Evolutionary conservation across 140 eudicot species (phyloP).

Genomic region (Oenanthe javanica): DNA sequence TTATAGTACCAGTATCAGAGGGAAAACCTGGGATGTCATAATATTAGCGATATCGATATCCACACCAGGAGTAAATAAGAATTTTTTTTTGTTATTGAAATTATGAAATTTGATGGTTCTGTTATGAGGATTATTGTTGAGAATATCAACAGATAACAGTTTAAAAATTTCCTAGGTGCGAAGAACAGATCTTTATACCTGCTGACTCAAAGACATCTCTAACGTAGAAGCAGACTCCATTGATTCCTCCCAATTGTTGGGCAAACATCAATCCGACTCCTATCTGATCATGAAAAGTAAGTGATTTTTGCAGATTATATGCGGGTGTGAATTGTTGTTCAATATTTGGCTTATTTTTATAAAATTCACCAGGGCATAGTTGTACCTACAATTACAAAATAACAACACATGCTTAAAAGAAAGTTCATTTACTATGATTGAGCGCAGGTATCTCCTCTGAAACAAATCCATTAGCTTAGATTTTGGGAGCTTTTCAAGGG

Average conservation of each 20-base stretch:
- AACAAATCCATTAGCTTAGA: slow-evolving; percentile 58
- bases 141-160: background rate
- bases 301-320: background rate
- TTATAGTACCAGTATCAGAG: slow-evolving; percentile 59
- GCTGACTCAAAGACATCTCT: slow-evolving; percentile 72
- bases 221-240: slow-evolving; percentile 71
- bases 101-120: background rate
- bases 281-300: slow-evolving; percentile 33
- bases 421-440: slow-evolving; percentile 52
- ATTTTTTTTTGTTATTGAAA: background rate
- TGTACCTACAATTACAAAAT: background rate
- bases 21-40: slow-evolving; percentile 51
- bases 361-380: background rate
- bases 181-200: slow-evolving; percentile 29
- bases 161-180: background rate
- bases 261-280: slow-evolving; percentile 84
- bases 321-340: background rate
- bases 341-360: background rate
- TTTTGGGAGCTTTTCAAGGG: slow-evolving; percentile 58
- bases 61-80: background rate
- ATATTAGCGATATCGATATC: background rate
- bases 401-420: slow-evolving; percentile 8
- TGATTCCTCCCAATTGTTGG: slow-evolving; percentile 93
- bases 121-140: background rate
- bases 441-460: slow-evolving; percentile 49